A percentile compares a stretch with the other conserved stretches of the same genome.
phyloP scores from a whole-genome alignment of 2,329 filamentous ascomycete species.

The Colletotrichum gigasporum region DNA sequence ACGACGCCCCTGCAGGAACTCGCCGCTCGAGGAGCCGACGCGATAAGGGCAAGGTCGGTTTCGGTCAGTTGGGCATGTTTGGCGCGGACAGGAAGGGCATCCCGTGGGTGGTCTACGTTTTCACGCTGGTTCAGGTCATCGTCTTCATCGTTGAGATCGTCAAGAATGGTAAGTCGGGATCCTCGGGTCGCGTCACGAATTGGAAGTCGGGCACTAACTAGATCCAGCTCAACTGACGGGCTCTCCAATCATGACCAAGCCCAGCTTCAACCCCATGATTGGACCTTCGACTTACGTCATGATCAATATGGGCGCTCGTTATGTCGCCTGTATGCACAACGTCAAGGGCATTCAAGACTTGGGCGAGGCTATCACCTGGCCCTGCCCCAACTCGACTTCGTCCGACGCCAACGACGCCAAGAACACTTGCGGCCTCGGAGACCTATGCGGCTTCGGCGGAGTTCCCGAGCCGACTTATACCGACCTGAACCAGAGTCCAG shows the following conservation, averaged over 20 bases:
- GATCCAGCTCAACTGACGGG: slow-evolving; percentile 76
- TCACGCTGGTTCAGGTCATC: slow-evolving; percentile 79
- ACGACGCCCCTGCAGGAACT: slow-evolving; percentile 59
- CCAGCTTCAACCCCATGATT: slow-evolving; percentile 96
- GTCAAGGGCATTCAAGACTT: slow-evolving; percentile 70
- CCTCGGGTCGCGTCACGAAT: too few relatives aligned
- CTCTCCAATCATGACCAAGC: slow-evolving; percentile 80
- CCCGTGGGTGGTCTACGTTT: slow-evolving; percentile 84
- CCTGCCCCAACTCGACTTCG: slow-evolving; percentile 83
- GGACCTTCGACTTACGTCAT: slow-evolving; percentile 89
- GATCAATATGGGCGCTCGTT: slow-evolving; percentile 97
- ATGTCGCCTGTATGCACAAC: slow-evolving; percentile 94
- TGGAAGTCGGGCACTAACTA: not conserved
- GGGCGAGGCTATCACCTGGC: slow-evolving; percentile 65
- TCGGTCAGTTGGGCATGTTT: slow-evolving; percentile 69
- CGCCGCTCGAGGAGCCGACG: slow-evolving; percentile 34
- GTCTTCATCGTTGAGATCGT: slow-evolving; percentile 92
- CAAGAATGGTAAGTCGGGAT: slow-evolving; percentile 74
- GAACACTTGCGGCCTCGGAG: slow-evolving; percentile 75
- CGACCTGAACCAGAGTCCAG: slow-evolving; percentile 58
- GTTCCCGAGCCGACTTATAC: slow-evolving; percentile 75
- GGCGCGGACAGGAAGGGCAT: slow-evolving; percentile 65
- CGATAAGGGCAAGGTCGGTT: slow-evolving; percentile 56
- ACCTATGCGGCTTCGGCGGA: slow-evolving; percentile 86
- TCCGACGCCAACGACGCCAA: slow-evolving; percentile 55